Evolutionary conservation across 2,329 filamentous ascomycete species (phyloP).

Genomic region (Xylariaceae sp.): DNA sequence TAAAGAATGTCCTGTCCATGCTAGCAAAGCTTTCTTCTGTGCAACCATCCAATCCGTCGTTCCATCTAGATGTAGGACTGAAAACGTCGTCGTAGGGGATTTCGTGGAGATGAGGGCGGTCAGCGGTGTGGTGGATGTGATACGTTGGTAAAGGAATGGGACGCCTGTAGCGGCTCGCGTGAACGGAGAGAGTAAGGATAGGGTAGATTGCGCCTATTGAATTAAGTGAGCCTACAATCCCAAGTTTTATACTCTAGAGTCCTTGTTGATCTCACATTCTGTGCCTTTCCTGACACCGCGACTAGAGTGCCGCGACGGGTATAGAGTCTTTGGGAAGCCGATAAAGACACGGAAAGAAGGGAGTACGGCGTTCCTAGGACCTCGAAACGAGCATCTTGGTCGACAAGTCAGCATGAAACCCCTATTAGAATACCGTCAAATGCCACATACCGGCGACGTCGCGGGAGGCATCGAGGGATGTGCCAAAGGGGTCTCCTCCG

Average conservation of each 20-base stretch:
- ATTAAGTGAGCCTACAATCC: slow-evolving; percentile 6
- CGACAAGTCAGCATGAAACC: background rate
- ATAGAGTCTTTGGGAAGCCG: slow-evolving; percentile 89
- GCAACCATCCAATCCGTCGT: slow-evolving; percentile 93
- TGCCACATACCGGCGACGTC: slow-evolving; percentile 46
- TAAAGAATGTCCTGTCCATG: slow-evolving; percentile 92
- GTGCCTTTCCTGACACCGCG: slow-evolving; percentile 81
- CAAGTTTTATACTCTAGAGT: background rate
- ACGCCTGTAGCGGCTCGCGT: slow-evolving; percentile 76
- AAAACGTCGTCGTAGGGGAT: slow-evolving; percentile 80
- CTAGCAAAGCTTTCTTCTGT: slow-evolving; percentile 82
- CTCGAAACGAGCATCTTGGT: slow-evolving; percentile 85
- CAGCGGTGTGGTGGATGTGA: slow-evolving; percentile 82
- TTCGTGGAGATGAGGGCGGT: slow-evolving; percentile 87
- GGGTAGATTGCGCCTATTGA: slow-evolving; percentile 74
- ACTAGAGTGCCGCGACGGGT: slow-evolving; percentile 89
- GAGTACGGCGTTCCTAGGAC: slow-evolving; percentile 90
- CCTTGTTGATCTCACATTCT: slow-evolving; percentile 61
- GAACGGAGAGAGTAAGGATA: slow-evolving; percentile 82
- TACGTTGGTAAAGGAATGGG: slow-evolving; percentile 90
- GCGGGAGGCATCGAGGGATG: slow-evolving; percentile 37
- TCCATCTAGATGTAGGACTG: slow-evolving; percentile 84
- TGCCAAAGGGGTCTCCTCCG: slow-evolving; percentile 53
- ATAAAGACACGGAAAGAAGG: slow-evolving; percentile 86
- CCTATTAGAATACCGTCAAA: background rate